These are phyloP conservation scores for Dioscorea cayenensis DNA, from an alignment of 116 monocot genomes.

Conservation along the genomic window DNA sequence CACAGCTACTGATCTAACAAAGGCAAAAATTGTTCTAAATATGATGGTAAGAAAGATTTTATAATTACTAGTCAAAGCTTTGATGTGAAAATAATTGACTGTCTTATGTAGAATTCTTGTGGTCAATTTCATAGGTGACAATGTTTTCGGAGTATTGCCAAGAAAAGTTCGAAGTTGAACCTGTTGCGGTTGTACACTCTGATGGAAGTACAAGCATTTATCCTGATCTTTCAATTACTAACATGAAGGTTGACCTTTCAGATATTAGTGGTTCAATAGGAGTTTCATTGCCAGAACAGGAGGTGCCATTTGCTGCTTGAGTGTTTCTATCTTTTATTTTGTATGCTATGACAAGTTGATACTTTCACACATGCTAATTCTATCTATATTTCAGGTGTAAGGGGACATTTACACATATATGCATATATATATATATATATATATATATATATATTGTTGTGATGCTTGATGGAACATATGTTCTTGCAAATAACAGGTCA, in stretches of 20 bases:
- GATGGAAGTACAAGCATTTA: conserved; percentile 49
- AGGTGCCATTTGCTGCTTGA: not conserved
- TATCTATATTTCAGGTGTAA: too few relatives aligned
- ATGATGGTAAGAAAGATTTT: conserved; percentile 58
- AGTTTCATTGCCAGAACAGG: conserved; percentile 29
- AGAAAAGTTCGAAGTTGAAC: conserved; percentile 82
- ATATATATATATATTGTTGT: not conserved
- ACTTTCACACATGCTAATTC: too few relatives aligned
- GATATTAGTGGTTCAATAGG: conserved; percentile 58
- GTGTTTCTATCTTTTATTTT: not conserved
- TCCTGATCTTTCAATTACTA: conserved; percentile 69
- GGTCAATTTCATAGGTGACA: conserved; percentile 48
- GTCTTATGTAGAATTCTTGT: not conserved
- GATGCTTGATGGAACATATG: not conserved
- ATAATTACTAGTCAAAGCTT: not conserved
- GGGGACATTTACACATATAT: too few relatives aligned
- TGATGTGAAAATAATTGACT: not conserved
- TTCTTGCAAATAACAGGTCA: conserved; percentile 37
- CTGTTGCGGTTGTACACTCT: conserved; percentile 69
- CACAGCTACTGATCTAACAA: conserved; percentile 93
- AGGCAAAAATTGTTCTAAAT: conserved; percentile 90
- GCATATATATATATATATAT: not conserved
- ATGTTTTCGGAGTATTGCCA: conserved; percentile 95
- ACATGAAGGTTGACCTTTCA: conserved; percentile 58
- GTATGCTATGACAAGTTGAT: not conserved